Percentiles rank a stretch among this genome's conserved stretches.
phyloP scores from a whole-genome alignment of 2,329 filamentous ascomycete species.

The Eutypa lata region DNA sequence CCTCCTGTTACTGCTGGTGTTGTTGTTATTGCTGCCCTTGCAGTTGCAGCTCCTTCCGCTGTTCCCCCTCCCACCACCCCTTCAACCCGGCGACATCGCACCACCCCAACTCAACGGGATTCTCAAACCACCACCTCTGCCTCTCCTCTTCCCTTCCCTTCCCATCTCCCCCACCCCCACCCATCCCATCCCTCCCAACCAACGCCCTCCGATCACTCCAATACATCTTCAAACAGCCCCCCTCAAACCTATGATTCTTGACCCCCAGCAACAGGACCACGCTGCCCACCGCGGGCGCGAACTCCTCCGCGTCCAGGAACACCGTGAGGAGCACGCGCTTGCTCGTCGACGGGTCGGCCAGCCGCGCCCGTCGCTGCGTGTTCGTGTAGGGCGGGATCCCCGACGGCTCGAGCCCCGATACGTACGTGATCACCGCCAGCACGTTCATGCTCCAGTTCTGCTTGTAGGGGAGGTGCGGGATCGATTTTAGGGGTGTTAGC shows the following conservation, averaged over 20 bases:
- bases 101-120: conserved; percentile 45
- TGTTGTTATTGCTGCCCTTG: background rate
- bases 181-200: conserved; percentile 13
- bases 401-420: conserved; percentile 47
- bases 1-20: background rate
- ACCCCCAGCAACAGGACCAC: conserved; percentile 51
- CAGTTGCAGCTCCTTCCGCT: background rate
- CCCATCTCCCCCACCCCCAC: conserved; percentile 15
- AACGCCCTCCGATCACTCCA: conserved; percentile 29
- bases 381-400: conserved; percentile 48
- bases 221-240: conserved; percentile 41
- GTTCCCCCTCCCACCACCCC: conserved; percentile 39
- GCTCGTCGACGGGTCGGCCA: conserved; percentile 48
- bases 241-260: conserved; percentile 56
- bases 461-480: conserved; percentile 51
- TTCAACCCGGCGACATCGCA: conserved; percentile 45
- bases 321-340: conserved; percentile 53
- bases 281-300: conserved; percentile 44
- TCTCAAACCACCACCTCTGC: conserved; percentile 48
- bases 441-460: conserved; percentile 58
- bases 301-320: conserved; percentile 50
- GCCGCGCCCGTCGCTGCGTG: conserved; percentile 49
- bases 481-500: conserved; percentile 46
- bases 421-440: conserved; percentile 45
- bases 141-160: background rate